These are phyloP conservation scores for Pseudozyma thailandica DNA, from an alignment of 1,284 basidiomycete species.

Conservation along the genomic window DNA sequence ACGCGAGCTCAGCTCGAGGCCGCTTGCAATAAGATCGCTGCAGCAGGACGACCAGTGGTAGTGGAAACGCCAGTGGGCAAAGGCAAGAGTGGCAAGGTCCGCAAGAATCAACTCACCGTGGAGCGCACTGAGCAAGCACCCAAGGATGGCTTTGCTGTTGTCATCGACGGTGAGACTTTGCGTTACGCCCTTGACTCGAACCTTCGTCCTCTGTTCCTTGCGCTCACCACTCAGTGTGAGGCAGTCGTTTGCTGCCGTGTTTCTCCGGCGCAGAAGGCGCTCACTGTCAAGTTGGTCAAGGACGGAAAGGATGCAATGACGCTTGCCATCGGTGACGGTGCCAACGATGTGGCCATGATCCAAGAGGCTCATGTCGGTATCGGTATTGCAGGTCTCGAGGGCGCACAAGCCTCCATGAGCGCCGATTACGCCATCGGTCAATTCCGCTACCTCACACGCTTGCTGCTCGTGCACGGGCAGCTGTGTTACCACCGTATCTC, in stretches of 20 bases:
- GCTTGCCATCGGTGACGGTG: constrained; percentile 93
- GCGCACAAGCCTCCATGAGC: constrained; percentile 97
- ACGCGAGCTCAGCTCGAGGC: constrained; percentile 89
- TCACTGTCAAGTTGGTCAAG: constrained; percentile 93
- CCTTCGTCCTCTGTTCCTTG: constrained; percentile 86
- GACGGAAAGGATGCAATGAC: constrained; percentile 96
- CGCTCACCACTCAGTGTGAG: constrained; percentile 92
- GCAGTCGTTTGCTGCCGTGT: constrained; percentile 98
- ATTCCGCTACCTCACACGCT: constrained; percentile 88
- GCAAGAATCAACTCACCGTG: constrained; percentile 47
- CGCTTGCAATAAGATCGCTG: constrained; percentile 92
- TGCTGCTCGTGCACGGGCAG: constrained; percentile 91
- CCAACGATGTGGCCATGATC: constrained; percentile 96
- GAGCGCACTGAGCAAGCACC: constrained; percentile 45
- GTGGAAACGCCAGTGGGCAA: constrained; percentile 34
- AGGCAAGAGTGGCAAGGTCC: constrained; percentile 39
- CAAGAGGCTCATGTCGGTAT: constrained; percentile 97
- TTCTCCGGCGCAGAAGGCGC: constrained; percentile 93
- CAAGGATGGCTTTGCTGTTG: constrained; percentile 80
- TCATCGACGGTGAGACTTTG: constrained; percentile 95
- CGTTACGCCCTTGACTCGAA: constrained; percentile 81
- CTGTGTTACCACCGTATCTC: constrained; percentile 96
- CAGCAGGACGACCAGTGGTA: constrained; percentile 75
- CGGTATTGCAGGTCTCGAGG: constrained; percentile 91
- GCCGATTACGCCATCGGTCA: constrained; percentile 98